A percentile compares a stretch with the other conserved stretches of the same genome.
Conservation (phyloP, 805 yeast species). For the Priceomyces medius region DNA sequence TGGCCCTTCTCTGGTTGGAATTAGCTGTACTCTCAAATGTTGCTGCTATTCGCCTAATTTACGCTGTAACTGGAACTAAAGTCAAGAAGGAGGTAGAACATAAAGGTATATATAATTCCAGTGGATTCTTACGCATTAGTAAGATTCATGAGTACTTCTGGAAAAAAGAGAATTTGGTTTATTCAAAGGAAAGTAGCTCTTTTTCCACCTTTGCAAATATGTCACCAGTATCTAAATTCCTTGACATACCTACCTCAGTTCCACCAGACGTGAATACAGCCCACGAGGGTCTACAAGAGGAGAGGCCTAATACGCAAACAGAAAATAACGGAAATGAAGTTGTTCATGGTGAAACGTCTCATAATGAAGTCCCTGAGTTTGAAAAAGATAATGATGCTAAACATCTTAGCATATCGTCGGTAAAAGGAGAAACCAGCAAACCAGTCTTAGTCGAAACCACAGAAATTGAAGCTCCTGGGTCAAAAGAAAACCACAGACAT, state of each 20-base stretch:
- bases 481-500: not conserved
- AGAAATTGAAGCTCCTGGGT: not conserved
- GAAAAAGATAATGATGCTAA: not conserved
- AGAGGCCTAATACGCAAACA: not conserved
- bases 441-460: not conserved
- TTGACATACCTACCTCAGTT: constrained; percentile 1
- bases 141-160: constrained; percentile 13
- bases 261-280: not conserved
- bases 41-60: constrained; percentile 5
- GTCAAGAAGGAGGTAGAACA: not conserved
- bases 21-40: constrained; percentile 7
- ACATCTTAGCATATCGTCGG: not conserved
- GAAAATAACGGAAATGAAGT: not conserved
- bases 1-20: constrained; percentile 9
- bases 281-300: not conserved
- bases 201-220: constrained; percentile 5
- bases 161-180: constrained; percentile 6
- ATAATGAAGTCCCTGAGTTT: not conserved
- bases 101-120: constrained; percentile 2
- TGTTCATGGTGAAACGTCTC: not conserved
- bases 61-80: constrained; percentile 10
- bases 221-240: constrained; percentile 4
- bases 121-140: constrained; percentile 8
- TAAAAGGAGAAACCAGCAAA: not conserved
- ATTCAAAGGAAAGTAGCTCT: constrained; percentile 1